A percentile compares a stretch with the other conserved stretches of the same genome.
phyloP scores from a whole-genome alignment of 768 basidiomycete species.

The Termitomyces sp. region DNA sequence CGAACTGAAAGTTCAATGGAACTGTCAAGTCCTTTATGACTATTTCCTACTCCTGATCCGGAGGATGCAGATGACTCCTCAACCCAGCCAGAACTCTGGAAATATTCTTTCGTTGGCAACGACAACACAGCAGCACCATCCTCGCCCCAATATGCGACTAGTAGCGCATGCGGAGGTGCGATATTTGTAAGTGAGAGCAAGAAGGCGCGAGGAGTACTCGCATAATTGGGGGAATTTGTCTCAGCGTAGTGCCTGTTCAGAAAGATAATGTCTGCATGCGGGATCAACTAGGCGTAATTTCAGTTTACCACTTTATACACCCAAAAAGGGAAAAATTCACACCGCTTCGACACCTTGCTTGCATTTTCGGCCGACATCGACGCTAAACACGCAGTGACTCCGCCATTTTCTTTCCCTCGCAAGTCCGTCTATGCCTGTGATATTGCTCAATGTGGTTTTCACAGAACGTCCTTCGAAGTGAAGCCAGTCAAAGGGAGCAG shows the following conservation, averaged over 20 bases:
- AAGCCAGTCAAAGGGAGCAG: slow-evolving; percentile 82
- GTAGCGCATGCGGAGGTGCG: slow-evolving; percentile 67
- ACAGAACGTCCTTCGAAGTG: slow-evolving; percentile 81
- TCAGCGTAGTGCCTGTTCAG: slow-evolving; percentile 68
- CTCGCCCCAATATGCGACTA: slow-evolving; percentile 77
- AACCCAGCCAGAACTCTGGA: slow-evolving; percentile 80
- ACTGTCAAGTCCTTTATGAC: slow-evolving; percentile 14
- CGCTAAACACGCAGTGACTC: slow-evolving; percentile 72
- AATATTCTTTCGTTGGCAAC: slow-evolving; percentile 79
- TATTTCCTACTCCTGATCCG: slow-evolving; percentile 5
- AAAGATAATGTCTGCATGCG: slow-evolving; percentile 80
- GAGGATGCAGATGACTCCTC: slow-evolving; percentile 35
- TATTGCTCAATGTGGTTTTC: slow-evolving; percentile 73
- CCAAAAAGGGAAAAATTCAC: slow-evolving; percentile 23
- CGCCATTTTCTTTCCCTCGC: slow-evolving; percentile 83
- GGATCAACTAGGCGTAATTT: slow-evolving; percentile 53
- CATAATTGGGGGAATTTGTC: slow-evolving; percentile 51
- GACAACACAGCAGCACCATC: slow-evolving; percentile 80
- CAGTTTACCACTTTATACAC: slow-evolving; percentile 1
- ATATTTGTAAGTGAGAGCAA: slow-evolving; percentile 65
- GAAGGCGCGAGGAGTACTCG: slow-evolving; percentile 67
- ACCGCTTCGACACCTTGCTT: slow-evolving; percentile 79
- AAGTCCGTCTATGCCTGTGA: slow-evolving; percentile 74
- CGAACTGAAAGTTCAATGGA: slow-evolving; percentile 41
- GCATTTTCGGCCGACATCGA: slow-evolving; percentile 70